Base-by-base conservation (phyloP, 805 yeast species). In the Nakazawaea wickerhamii region DNA sequence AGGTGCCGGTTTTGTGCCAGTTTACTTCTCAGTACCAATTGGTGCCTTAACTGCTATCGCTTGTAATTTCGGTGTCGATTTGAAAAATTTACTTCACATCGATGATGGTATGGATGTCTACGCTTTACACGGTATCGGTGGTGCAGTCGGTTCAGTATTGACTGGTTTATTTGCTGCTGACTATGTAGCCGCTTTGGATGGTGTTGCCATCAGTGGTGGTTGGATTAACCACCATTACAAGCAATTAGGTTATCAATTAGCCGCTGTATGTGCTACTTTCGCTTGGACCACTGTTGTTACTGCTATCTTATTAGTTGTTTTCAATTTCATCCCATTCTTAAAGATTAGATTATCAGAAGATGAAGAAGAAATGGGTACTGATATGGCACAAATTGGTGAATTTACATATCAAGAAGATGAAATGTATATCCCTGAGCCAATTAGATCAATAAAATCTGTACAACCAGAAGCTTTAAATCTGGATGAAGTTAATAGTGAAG, bases 91-190 rank as follows among this genome's bases (percentile, higher is more conserved):
- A 46, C 59, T 91, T 48, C 75, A 73, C 44, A 84, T 91, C 50
- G 98, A 91, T 63, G 98, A 91, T 61, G 96, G 96, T 68, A 73
- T 90, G 72, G 97, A 90, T 63, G 95, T 89, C 38, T 91, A 85
- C 67, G 86, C 96, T 26, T 68, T 90, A 42, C 97, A 91, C 64
- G 96, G 96, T 55, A 81, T 90, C 49, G 98, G 97, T 63, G 97
- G 96, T 42, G 75, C 83, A 55, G 68, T 75, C 50, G 98, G 98
- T 41, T 78, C 87, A 21, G 67, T 84, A 18, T 61, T 89, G 62
- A 91, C 97, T 19, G 98, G 96, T 59, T 70, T 91, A 50, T 91
- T 91, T 61, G 95, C 98, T 21, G 87, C 95, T 39, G 86, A 85
- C 66, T 88, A 90, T 65, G 80, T 90, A 52, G 83, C 95, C 36